A percentile compares a stretch with the other conserved stretches of the same genome.
phyloP scores from a whole-genome alignment of 495 filamentous ascomycete genomes.

The Hyaloscypha bicolor region DNA sequence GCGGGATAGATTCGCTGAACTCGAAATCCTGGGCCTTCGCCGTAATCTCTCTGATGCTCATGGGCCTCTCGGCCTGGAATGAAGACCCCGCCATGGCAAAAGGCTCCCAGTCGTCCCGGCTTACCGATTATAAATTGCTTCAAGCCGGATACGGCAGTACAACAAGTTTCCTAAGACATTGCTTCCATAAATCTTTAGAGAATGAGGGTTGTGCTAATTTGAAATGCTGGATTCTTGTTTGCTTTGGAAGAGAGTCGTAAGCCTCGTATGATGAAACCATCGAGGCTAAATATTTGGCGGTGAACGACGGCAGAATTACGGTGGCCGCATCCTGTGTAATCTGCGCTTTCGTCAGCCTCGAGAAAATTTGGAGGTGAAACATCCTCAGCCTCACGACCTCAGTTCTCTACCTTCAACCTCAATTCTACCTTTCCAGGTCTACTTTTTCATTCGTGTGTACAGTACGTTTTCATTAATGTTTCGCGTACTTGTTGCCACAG shows the following conservation, averaged over 20 bases:
- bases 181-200: neutral
- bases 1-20: constrained; percentile 71
- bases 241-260: neutral
- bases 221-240: neutral
- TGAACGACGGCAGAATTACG: neutral
- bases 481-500: neutral
- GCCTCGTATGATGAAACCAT: neutral
- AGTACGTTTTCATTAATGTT: constrained; percentile 2
- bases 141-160: neutral
- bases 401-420: neutral
- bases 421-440: neutral
- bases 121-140: neutral
- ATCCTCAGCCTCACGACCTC: constrained; percentile 3
- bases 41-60: constrained; percentile 73
- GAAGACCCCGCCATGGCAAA: constrained; percentile 31
- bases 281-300: no score
- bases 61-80: constrained; percentile 46
- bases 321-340: neutral
- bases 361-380: neutral
- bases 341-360: neutral
- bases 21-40: constrained; percentile 73
- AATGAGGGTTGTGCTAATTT: neutral
- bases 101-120: neutral
- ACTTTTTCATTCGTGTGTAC: neutral
- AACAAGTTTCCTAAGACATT: neutral